Conservation (phyloP, 805 yeast species). For the Clavispora fructus region DNA sequence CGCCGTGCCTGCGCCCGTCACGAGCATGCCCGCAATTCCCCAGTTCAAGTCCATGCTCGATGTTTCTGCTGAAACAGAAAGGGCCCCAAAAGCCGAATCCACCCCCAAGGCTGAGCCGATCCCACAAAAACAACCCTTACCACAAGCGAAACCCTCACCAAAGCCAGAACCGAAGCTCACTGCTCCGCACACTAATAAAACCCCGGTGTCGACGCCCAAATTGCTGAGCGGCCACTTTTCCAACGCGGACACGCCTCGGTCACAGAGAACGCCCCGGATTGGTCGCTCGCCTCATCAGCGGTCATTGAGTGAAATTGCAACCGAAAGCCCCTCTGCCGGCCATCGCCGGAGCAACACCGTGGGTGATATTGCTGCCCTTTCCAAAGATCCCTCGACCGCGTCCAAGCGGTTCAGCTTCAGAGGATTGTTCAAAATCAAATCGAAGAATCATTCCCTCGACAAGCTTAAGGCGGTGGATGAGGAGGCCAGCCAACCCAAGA, state of each 20-base stretch:
- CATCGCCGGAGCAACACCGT: slow-evolving; percentile 3
- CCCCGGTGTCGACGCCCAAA: neutral
- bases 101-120: too few relatives aligned
- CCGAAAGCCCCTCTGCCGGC: neutral
- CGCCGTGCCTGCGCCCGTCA: neutral
- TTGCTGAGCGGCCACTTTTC: neutral
- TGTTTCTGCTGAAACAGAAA: neutral
- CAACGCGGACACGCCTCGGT: neutral
- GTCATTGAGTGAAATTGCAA: neutral
- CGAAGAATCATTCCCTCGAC: slow-evolving; percentile 23
- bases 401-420: slow-evolving; percentile 34
- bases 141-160: neutral
- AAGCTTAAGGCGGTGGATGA: slow-evolving; percentile 8
- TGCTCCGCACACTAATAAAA: neutral
- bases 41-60: neutral
- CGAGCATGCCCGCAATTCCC: too few relatives aligned
- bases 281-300: neutral
- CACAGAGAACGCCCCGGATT: neutral
- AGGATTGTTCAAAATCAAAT: slow-evolving; percentile 33
- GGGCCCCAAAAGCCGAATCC: too few relatives aligned
- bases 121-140: too few relatives aligned
- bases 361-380: slow-evolving; percentile 9
- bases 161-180: neutral
- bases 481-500: slow-evolving; percentile 11
- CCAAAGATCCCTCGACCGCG: slow-evolving; percentile 9